A percentile compares a stretch with the other conserved stretches of the same genome.
Evolutionary conservation across 176 grass and related monocot genomes (phyloP).

Genomic region (Aechmea fasciata): DNA sequence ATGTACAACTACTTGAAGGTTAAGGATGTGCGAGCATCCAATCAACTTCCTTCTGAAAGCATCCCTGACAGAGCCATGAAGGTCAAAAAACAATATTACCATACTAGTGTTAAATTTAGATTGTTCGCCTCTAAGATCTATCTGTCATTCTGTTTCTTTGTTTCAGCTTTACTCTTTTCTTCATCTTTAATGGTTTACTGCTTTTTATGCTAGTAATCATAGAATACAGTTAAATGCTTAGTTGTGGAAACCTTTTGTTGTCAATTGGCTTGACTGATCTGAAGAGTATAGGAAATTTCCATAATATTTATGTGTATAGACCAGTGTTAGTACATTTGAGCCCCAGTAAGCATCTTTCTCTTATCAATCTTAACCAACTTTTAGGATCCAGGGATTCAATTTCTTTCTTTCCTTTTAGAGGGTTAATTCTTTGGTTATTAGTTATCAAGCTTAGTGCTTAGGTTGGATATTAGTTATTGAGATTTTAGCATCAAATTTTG

Average conservation of each 20-base stretch:
- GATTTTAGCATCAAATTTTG: no score
- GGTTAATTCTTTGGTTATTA: background rate
- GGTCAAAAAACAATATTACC: slow-evolving; percentile 18
- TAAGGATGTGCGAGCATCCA: slow-evolving; percentile 65
- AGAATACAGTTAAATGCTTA: background rate
- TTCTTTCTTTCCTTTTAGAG: background rate
- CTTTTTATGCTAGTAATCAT: background rate
- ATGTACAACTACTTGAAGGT: slow-evolving; percentile 99
- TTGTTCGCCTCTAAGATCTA: background rate
- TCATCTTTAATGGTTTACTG: background rate
- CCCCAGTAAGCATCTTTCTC: background rate
- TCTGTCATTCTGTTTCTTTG: background rate
- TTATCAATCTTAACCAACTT: background rate
- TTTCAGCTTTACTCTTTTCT: background rate
- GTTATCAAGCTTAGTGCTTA: no score
- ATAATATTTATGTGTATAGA: background rate
- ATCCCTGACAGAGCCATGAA: slow-evolving; percentile 56
- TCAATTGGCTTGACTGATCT: background rate
- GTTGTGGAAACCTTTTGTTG: background rate
- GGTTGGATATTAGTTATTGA: no score
- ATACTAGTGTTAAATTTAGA: background rate
- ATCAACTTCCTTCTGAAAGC: slow-evolving; percentile 48
- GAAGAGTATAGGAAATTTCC: background rate
- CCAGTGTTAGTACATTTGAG: background rate
- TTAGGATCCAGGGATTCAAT: background rate